Conservation (phyloP, 208 protist genomes). For the Crithidia sp. region DNA sequence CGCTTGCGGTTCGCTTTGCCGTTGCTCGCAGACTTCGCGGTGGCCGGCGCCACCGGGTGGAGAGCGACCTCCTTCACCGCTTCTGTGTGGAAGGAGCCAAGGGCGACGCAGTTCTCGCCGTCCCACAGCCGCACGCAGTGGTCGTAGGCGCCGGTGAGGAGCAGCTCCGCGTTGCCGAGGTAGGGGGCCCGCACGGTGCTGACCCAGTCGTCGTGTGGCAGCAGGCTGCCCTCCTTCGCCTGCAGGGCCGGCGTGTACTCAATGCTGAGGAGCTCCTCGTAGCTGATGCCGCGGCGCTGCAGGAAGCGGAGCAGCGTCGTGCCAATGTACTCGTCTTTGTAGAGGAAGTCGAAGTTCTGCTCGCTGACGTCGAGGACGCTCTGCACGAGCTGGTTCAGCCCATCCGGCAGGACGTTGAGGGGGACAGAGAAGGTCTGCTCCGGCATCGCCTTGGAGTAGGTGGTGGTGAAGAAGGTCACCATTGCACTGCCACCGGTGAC, state of each 20-base stretch:
- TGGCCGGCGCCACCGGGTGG: constrained; percentile 35
- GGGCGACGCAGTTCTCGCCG: constrained; percentile 67
- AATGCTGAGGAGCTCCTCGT: constrained; percentile 80
- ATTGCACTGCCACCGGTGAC: constrained; percentile 55
- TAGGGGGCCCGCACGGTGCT: constrained; percentile 74
- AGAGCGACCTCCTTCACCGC: constrained; percentile 80
- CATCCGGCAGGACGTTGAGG: constrained; percentile 66
- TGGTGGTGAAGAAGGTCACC: constrained; percentile 84
- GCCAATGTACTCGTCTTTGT: constrained; percentile 83
- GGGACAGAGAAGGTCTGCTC: constrained; percentile 81
- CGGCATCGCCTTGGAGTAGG: constrained; percentile 69
- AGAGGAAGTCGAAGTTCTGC: constrained; percentile 79
- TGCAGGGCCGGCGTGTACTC: constrained; percentile 87
- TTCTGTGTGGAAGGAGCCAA: constrained; percentile 75
- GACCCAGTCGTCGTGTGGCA: constrained; percentile 91
- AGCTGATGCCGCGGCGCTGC: constrained; percentile 63
- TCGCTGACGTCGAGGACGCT: constrained; percentile 53
- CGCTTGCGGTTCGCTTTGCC: constrained; percentile 35
- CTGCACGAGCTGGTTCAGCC: constrained; percentile 71
- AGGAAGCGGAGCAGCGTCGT: constrained; percentile 81
- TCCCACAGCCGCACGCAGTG: constrained; percentile 84
- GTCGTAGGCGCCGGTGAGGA: constrained; percentile 85
- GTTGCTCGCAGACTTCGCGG: constrained; percentile 13
- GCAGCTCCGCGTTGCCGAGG: constrained; percentile 50
- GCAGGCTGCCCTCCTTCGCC: constrained; percentile 76